Evolutionary conservation across 306 rosid genomes (phyloP).

Genomic region (Ceratonia siliqua): DNA sequence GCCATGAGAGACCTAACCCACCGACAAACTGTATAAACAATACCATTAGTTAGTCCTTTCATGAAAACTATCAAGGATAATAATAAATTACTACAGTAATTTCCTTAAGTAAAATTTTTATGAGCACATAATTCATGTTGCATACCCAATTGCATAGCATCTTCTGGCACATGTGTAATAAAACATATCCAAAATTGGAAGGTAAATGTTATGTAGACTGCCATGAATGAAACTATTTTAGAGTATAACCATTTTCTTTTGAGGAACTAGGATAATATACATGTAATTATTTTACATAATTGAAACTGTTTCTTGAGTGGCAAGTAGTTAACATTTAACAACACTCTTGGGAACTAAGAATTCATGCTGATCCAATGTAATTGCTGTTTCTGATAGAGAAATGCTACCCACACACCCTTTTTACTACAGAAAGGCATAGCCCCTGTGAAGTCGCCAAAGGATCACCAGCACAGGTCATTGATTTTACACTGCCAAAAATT

Average conservation of each 20-base stretch:
- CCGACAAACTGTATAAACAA: slow-evolving; percentile 80
- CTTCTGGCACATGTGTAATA: neutral
- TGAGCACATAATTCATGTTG: neutral
- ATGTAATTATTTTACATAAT: neutral
- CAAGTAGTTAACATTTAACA: neutral
- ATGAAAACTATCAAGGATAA: slow-evolving; percentile 11
- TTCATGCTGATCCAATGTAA: neutral
- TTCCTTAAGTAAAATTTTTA: slow-evolving; percentile 15
- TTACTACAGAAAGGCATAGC: neutral
- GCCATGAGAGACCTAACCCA: slow-evolving; percentile 97
- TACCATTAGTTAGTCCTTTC: slow-evolving; percentile 24
- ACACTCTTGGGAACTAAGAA: neutral
- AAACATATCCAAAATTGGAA: neutral
- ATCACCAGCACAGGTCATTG: neutral
- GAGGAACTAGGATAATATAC: neutral
- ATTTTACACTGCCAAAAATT: neutral
- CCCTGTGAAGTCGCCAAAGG: neutral
- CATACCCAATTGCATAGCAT: neutral
- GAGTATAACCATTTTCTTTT: neutral
- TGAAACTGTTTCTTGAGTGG: neutral
- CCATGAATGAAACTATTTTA: neutral
- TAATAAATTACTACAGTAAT: neutral
- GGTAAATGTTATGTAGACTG: neutral
- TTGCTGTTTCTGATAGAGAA: neutral
- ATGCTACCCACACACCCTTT: neutral